Base-by-base conservation (phyloP, 169 alveolate genomes). In the Plasmodium inui region DNA sequence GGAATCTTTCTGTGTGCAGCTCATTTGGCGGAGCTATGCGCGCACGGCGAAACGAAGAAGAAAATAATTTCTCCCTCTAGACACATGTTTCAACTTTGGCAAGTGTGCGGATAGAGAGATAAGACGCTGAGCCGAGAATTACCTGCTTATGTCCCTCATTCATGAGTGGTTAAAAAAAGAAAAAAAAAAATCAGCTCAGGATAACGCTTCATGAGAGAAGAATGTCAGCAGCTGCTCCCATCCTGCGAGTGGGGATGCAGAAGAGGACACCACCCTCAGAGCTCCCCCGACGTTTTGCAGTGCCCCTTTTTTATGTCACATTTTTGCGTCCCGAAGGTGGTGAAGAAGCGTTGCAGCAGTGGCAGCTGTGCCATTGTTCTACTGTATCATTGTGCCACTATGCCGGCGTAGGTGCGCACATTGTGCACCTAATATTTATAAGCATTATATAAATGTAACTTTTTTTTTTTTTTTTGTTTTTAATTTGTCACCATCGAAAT, bases 361-460 rank as follows among this genome's bases (percentile, higher is more conserved):
- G 22, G 53, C 32, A 39, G 19, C 41, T 28, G 14, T 39, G 26
- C 39, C 41, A 37, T 44, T 78, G 39, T 73, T 14, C 39, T 3
- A 32, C 39, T 32, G 39, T 32, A 32, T 30, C 37, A 73, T 41
- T 19, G 67, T 41, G 39, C 14, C 10, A 28, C 12, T 14, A 50
- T n/a, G 22, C 37, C 67, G 19, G 12, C 26, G 22, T 83, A 83
- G 19, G 73, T 83, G 73, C 7, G 73, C 46, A 53, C 74, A 70
- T 67, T 82, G 80, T 82, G 70, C 55, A 30, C 32, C 55, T 61
- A 83, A 57, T 76, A 76, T 10, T n/a, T 76, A 67, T 28, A 7
- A 37, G 37, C 76, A 67, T 67, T 50, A 50, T 50, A 50, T 50
- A 50, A 50, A 28, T 67, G 76, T 67, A 28, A 28, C 22, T 67